phyloP scores from a whole-genome alignment of 768 basidiomycete genomes.

The Auricularia cornea region DNA sequence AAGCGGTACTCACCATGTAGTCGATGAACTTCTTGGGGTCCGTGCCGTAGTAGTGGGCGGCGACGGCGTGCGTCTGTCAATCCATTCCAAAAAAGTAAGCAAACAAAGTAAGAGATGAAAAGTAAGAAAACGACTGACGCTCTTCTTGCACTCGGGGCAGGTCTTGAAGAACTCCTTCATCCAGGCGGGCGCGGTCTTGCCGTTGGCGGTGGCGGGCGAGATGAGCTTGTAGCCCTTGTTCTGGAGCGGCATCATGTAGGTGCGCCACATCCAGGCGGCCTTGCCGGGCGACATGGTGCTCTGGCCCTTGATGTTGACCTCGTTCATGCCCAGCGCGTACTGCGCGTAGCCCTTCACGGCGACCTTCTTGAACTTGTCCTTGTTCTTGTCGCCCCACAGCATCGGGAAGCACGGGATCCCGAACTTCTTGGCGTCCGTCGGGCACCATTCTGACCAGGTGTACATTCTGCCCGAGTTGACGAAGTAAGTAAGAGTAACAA shows the following conservation, averaged over 20 bases:
- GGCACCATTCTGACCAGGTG: neutral
- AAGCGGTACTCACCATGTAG: neutral
- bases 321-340: neutral
- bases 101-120: no score
- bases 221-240: constrained; percentile 1
- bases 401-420: neutral
- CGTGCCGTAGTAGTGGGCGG: neutral
- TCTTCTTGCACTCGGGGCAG: neutral
- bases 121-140: neutral
- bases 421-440: neutral
- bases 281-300: neutral
- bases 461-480: neutral
- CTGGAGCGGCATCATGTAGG: neutral
- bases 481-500: neutral
- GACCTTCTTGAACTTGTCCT: neutral
- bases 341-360: neutral
- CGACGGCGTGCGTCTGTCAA: neutral
- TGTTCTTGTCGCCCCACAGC: neutral
- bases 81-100: no score
- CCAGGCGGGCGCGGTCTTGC: neutral
- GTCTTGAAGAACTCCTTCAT: neutral
- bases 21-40: neutral
- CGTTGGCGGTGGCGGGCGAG: neutral
- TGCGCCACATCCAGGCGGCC: neutral
- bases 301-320: constrained; percentile 1